These are phyloP conservation scores for Cercospora zeina DNA, from an alignment of 2,329 filamentous ascomycete genomes.

Conservation along the genomic window DNA sequence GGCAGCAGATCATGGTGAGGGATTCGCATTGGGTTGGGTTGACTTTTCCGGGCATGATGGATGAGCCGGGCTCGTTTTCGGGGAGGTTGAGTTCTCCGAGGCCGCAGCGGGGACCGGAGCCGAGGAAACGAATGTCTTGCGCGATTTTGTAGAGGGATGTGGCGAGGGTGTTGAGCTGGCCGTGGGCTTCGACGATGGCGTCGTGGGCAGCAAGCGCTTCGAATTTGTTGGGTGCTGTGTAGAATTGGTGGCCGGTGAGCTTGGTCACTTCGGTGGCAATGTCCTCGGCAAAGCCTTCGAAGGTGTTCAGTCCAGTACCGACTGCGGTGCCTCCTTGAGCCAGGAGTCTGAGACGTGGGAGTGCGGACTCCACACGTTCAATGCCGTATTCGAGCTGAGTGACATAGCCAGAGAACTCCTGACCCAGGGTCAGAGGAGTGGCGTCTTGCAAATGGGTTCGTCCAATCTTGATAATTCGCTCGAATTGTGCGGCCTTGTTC, in stretches of 20 bases:
- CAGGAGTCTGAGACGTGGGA: conserved; percentile 81
- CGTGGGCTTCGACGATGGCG: conserved; percentile 89
- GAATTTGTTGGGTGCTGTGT: conserved; percentile 98
- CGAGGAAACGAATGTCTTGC: conserved; percentile 95
- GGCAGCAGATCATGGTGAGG: conserved; percentile 94
- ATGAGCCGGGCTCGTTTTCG: conserved; percentile 96
- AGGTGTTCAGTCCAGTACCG: conserved; percentile 96
- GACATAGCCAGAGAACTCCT: conserved; percentile 97
- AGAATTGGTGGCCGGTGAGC: conserved; percentile 90
- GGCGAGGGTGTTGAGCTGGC: conserved; percentile 89
- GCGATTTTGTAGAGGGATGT: conserved; percentile 95
- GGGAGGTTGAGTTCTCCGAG: conserved; percentile 90
- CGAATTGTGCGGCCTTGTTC: conserved; percentile 84
- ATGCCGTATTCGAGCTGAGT: conserved; percentile 91
- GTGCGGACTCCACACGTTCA: conserved; percentile 76
- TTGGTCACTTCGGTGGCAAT: conserved; percentile 88
- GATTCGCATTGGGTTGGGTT: conserved; percentile 99
- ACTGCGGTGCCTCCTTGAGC: conserved; percentile 97
- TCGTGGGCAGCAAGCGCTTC: conserved; percentile 95
- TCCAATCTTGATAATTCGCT: conserved; percentile 98
- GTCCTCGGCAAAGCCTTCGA: conserved; percentile 89
- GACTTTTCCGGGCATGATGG: conserved; percentile 99
- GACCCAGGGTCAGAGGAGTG: conserved; percentile 88
- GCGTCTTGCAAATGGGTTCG: conserved; percentile 97
- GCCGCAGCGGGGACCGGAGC: conserved; percentile 91